These are phyloP conservation scores for Chlorociboria aeruginascens DNA, from an alignment of 495 filamentous ascomycete genomes.

Conservation along the genomic window DNA sequence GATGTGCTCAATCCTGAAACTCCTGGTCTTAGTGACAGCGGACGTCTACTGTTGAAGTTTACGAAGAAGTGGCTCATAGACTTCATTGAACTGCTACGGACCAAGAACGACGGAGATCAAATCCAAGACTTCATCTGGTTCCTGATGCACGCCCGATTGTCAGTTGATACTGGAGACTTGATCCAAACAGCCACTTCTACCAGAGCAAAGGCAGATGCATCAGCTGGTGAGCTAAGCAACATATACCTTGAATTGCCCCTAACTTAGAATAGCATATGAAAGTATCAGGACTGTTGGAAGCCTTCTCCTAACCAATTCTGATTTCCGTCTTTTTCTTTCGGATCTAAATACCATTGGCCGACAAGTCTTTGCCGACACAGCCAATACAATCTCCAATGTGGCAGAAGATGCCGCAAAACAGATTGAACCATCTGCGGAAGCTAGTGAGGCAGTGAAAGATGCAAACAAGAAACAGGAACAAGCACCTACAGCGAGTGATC, in stretches of 20 bases:
- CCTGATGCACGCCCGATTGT: constrained; percentile 55
- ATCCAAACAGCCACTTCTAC: constrained; percentile 46
- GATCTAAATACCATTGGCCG: constrained; percentile 69
- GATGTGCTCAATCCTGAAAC: constrained; percentile 70
- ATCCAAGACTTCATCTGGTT: constrained; percentile 90
- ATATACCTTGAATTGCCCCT: constrained; percentile 1
- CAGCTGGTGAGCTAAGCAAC: constrained; percentile 45
- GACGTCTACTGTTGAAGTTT: constrained; percentile 60
- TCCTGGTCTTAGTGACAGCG: constrained; percentile 63
- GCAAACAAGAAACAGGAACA: constrained; percentile 42
- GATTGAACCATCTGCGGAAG: constrained; percentile 51
- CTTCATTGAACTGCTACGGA: constrained; percentile 61
- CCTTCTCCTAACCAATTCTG: constrained; percentile 75
- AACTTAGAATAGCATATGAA: constrained; percentile 49
- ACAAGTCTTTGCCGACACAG: constrained; percentile 81
- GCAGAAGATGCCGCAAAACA: constrained; percentile 62
- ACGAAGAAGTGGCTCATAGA: constrained; percentile 57
- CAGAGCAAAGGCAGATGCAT: constrained; percentile 65
- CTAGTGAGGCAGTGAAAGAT: constrained; percentile 43
- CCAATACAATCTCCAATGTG: constrained; percentile 58
- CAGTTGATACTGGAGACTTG: constrained; percentile 51
- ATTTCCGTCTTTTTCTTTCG: constrained; percentile 79
- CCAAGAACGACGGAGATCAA: constrained; percentile 78
- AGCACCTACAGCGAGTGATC: constrained; percentile 42
- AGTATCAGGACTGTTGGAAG: constrained; percentile 76